These are phyloP conservation scores for Ophiobolus disseminans DNA, from an alignment of 2,329 filamentous ascomycete species.

Conservation along the genomic window DNA sequence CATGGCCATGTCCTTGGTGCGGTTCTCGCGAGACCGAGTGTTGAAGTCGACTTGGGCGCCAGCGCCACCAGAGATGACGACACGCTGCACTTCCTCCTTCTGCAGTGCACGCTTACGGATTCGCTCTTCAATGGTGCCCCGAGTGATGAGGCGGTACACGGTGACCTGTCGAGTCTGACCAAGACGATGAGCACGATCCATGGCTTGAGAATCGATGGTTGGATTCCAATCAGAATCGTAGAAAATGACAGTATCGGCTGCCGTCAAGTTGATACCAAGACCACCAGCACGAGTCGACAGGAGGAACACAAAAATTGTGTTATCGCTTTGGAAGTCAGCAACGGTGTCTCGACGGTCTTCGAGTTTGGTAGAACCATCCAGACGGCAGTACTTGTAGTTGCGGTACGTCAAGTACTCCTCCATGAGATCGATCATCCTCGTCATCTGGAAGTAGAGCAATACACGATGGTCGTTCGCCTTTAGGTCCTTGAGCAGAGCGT, in stretches of 20 bases:
- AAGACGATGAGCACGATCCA: slow-evolving; percentile 97
- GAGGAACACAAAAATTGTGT: slow-evolving; percentile 96
- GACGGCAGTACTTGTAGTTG: slow-evolving; percentile 97
- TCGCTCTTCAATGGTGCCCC: slow-evolving; percentile 95
- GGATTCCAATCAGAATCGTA: slow-evolving; percentile 99
- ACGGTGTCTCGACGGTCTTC: slow-evolving; percentile 97
- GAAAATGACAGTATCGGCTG: slow-evolving; percentile 98
- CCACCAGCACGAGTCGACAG: slow-evolving; percentile 95
- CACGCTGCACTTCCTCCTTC: slow-evolving; percentile 97
- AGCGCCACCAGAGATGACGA: slow-evolving; percentile 89
- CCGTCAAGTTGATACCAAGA: slow-evolving; percentile 95
- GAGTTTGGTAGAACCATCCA: slow-evolving; percentile 96
- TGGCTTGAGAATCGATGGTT: slow-evolving; percentile 97
- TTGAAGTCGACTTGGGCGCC: slow-evolving; percentile 93
- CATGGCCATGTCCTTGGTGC: slow-evolving; percentile 97
- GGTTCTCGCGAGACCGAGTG: slow-evolving; percentile 85
- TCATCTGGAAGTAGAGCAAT: slow-evolving; percentile 99
- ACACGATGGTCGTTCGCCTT: slow-evolving; percentile 94
- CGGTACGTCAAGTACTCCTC: slow-evolving; percentile 98
- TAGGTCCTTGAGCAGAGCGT: slow-evolving; percentile 83
- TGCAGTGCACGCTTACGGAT: slow-evolving; percentile 96
- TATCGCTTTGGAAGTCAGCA: slow-evolving; percentile 91
- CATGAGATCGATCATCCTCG: slow-evolving; percentile 98
- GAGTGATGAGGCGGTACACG: slow-evolving; percentile 95
- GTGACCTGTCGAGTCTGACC: slow-evolving; percentile 96